Base-by-base conservation (phyloP, 768 basidiomycete species). In the Leccinellum luteum region DNA sequence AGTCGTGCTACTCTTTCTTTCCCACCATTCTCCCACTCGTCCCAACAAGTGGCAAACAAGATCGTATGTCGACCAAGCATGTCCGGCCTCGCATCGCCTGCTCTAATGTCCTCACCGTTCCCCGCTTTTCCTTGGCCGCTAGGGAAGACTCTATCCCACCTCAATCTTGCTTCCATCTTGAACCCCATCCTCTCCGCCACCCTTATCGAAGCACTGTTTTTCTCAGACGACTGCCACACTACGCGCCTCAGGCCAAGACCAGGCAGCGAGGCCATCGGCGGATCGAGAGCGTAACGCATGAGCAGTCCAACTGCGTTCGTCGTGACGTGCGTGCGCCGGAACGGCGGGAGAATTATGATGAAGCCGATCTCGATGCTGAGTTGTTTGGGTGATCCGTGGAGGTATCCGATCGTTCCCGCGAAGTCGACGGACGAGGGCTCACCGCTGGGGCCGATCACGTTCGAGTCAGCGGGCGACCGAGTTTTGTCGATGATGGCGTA, bases 291-390 rank as follows among this genome's bases (percentile, higher is more conserved):
- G 51, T 79, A 81, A 17, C 75, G 71, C 19, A 91, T 71, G 9
- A 85, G 70, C 3, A 84, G 64, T 0, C 81, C 82, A 14, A 78
- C 69, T 1, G 80, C 79, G 59, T 82, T 81, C 4, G 84, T 79
- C 3, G 84, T 78, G 31, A 89, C 79, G 60, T 88, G 84, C 0
- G 85, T 88, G 15, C 83, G 75, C 57, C 87, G 86, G 66, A 85
- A 89, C 1, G 65, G 67, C 1, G 85, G 83, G 1, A 84, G 69
- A 41, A 83, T 78, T 48, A 85, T 71, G 34, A 85, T 71, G 60
- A 74, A 76, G 9, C 82, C 85, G 32, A 88, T 77, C 62, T 89
- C 86, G 7, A 78, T 76, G 21, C 65, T 69, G 13, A 83, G 74
- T 57, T 83, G 65, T 6, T 48, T 53, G 3, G 76, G 59, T 10